Evolutionary conservation across 805 yeast species (phyloP).

Genomic region (Suhomyces canberraensis): DNA sequence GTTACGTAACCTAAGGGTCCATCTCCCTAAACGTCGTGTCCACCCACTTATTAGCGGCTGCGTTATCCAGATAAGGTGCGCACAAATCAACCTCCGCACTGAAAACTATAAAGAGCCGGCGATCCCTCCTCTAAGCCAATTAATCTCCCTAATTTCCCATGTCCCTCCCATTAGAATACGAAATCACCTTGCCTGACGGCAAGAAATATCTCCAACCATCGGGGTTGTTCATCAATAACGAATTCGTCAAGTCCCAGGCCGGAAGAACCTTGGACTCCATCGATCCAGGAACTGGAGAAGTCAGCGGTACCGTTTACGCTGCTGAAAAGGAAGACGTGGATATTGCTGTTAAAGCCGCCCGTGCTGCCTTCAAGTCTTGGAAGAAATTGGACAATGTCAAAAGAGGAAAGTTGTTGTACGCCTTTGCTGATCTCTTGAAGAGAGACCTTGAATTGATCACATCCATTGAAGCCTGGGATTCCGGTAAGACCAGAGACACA

Average conservation of each 20-base stretch:
- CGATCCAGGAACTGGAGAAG: constrained; percentile 43
- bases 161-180: constrained; percentile 37
- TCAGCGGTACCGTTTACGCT: constrained; percentile 39
- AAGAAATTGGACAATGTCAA: constrained; percentile 43
- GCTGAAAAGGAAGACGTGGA: constrained; percentile 44
- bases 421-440: constrained; percentile 35
- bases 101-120: neutral
- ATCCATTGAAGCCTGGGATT: constrained; percentile 46
- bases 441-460: constrained; percentile 32
- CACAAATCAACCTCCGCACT: neutral
- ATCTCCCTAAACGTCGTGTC: too few species aligned
- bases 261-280: constrained; percentile 40
- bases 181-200: constrained; percentile 49
- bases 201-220: constrained; percentile 50
- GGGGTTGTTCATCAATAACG: constrained; percentile 62
- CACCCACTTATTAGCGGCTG: neutral
- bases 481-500: constrained; percentile 43
- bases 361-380: constrained; percentile 44
- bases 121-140: neutral
- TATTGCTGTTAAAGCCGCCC: constrained; percentile 38
- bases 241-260: constrained; percentile 39
- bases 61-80: neutral
- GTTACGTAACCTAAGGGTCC: too few species aligned
- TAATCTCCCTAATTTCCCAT: constrained; percentile 10
- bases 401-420: constrained; percentile 34